phyloP scores from a whole-genome alignment of 2,329 filamentous ascomycete species.

The Fusarium anthophilum region DNA sequence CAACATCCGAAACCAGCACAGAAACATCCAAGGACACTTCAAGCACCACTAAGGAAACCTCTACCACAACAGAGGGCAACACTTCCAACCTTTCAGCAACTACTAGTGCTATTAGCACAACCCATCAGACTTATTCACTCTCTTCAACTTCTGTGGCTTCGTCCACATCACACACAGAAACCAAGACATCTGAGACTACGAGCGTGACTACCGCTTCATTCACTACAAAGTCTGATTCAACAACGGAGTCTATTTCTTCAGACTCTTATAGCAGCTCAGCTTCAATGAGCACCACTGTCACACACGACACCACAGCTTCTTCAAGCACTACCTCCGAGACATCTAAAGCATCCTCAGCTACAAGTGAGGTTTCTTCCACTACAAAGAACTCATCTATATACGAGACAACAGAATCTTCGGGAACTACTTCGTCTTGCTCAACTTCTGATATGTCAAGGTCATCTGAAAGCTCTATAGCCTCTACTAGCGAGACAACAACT shows the following conservation, averaged over 20 bases:
- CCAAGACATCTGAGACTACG: not conserved
- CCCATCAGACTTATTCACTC: not conserved
- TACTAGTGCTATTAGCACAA: not conserved
- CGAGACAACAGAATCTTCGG: not conserved
- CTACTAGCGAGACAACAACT: not conserved
- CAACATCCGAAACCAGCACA: not conserved
- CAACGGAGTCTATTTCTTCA: not conserved
- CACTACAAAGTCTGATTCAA: not conserved
- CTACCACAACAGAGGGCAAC: not conserved
- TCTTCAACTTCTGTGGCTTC: not conserved
- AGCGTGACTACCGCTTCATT: not conserved
- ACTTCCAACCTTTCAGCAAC: not conserved
- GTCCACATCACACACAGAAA: not conserved
- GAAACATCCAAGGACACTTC: not conserved
- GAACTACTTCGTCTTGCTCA: not conserved
- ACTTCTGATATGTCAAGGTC: not conserved
- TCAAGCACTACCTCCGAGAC: not conserved
- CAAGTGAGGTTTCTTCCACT: slow-evolving; percentile 3
- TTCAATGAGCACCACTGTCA: not conserved
- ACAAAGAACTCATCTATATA: not conserved
- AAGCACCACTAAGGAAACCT: not conserved
- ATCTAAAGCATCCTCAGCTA: not conserved
- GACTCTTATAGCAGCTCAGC: slow-evolving; percentile 7
- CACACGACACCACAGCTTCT: not conserved
- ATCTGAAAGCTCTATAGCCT: not conserved